Percentiles rank a stretch among this genome's conserved stretches.
phyloP scores from a whole-genome alignment of 257 asterid species.

The Capsicum baccatum region DNA sequence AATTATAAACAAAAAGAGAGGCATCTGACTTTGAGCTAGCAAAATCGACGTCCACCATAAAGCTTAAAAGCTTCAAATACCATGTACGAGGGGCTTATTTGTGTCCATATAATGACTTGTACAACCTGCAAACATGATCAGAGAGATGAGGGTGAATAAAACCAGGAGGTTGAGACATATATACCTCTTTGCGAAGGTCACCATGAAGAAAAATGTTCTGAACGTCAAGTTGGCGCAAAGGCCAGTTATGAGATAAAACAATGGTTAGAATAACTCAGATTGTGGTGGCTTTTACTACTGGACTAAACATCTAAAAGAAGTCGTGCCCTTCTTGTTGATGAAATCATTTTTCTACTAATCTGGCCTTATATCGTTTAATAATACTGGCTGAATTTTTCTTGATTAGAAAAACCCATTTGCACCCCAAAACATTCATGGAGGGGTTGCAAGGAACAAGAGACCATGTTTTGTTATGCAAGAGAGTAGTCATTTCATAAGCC shows the following conservation, averaged over 20 bases:
- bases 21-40: neutral
- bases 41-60: neutral
- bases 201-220: too few relatives aligned
- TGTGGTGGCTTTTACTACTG: neutral
- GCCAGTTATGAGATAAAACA: neutral
- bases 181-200: neutral
- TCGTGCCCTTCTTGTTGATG: neutral
- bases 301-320: neutral
- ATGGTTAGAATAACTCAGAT: neutral
- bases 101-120: neutral
- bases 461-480: too few relatives aligned
- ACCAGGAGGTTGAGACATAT: neutral
- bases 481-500: too few relatives aligned
- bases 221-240: neutral
- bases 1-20: neutral
- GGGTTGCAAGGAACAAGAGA: too few relatives aligned
- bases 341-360: neutral
- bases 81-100: neutral
- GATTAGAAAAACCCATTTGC: neutral
- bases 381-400: neutral
- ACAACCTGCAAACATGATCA: neutral
- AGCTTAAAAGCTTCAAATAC: neutral
- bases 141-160: neutral
- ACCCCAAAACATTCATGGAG: too few relatives aligned
- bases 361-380: neutral